phyloP scores from a whole-genome alignment of 495 filamentous ascomycete species.

The Xylaria cubensis region DNA sequence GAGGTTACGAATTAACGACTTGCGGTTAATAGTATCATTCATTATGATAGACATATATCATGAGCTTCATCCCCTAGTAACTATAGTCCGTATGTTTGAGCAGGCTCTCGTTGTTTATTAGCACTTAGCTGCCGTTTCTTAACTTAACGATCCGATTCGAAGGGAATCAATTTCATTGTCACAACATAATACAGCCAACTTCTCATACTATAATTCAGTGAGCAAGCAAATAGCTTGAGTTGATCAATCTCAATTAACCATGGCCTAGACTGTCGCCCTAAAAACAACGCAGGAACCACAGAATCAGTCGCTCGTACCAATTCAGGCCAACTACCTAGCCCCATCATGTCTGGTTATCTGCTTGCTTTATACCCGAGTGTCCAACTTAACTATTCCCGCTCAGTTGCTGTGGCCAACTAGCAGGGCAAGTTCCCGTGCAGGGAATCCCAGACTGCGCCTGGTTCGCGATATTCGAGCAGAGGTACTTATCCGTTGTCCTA shows the following conservation, averaged over 20 bases:
- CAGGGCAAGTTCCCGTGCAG: constrained; percentile 54
- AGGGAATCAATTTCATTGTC: neutral
- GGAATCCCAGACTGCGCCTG: constrained; percentile 43
- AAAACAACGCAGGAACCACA: neutral
- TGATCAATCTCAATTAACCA: neutral
- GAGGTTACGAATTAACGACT: constrained; percentile 7
- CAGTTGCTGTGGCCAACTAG: constrained; percentile 53
- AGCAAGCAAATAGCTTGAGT: neutral
- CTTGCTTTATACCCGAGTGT: no score
- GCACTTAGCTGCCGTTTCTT: neutral
- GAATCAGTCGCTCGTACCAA: neutral
- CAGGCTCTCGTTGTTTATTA: neutral
- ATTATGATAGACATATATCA: constrained; percentile 13
- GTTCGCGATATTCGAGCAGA: constrained; percentile 54
- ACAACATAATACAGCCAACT: neutral
- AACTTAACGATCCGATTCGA: neutral
- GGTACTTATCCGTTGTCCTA: constrained; percentile 48
- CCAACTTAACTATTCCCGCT: constrained; percentile 45
- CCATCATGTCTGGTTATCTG: no score
- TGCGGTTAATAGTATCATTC: constrained; percentile 5
- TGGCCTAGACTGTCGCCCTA: neutral
- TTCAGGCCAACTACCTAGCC: neutral
- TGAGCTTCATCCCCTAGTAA: neutral
- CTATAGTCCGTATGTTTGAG: neutral
- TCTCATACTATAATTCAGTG: neutral